Percentiles rank a stretch among this genome's conserved stretches.
These are phyloP conservation scores for Kluyveromyces siamensis DNA, from an alignment of 805 yeast genomes.

Conservation along the genomic window DNA sequence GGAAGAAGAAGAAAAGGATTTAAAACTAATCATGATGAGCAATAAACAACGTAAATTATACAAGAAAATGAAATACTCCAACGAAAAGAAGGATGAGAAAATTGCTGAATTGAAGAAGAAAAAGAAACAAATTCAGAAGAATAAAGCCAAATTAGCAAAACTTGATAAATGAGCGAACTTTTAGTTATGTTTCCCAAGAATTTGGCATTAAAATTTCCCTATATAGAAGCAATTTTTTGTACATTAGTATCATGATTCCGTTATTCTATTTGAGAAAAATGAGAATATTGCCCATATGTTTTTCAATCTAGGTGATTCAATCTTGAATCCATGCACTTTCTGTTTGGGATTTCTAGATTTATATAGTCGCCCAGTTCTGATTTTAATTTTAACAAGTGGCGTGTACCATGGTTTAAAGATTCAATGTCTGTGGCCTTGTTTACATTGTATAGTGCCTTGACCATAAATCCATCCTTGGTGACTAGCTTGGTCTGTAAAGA, in stretches of 20 bases:
- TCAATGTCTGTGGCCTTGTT: conserved; percentile 69
- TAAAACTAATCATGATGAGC: conserved; percentile 95
- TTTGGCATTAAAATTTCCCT: conserved; percentile 1
- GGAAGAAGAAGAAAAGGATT: conserved; percentile 72
- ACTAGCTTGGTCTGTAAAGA: conserved; percentile 35
- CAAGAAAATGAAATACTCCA: conserved; percentile 90
- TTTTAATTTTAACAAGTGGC: conserved; percentile 53
- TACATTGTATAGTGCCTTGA: conserved; percentile 64
- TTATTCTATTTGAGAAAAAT: background rate
- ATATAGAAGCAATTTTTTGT: conserved; percentile 4
- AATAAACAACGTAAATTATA: conserved; percentile 91
- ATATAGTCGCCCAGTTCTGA: conserved; percentile 60
- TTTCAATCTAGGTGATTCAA: conserved; percentile 23
- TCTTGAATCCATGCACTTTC: conserved; percentile 75
- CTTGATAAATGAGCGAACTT: conserved; percentile 12
- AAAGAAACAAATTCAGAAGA: conserved; percentile 61
- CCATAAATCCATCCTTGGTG: conserved; percentile 44
- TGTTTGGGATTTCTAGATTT: conserved; percentile 63
- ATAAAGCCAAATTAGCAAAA: conserved; percentile 39
- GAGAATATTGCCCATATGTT: conserved; percentile 3
- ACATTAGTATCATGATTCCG: background rate
- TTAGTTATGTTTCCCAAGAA: background rate
- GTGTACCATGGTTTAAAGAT: conserved; percentile 53
- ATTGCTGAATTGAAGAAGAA: conserved; percentile 59
- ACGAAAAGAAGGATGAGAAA: conserved; percentile 72